Conservation (phyloP, 192 early-diverging fungal species). For the Paraglomus occultum region DNA sequence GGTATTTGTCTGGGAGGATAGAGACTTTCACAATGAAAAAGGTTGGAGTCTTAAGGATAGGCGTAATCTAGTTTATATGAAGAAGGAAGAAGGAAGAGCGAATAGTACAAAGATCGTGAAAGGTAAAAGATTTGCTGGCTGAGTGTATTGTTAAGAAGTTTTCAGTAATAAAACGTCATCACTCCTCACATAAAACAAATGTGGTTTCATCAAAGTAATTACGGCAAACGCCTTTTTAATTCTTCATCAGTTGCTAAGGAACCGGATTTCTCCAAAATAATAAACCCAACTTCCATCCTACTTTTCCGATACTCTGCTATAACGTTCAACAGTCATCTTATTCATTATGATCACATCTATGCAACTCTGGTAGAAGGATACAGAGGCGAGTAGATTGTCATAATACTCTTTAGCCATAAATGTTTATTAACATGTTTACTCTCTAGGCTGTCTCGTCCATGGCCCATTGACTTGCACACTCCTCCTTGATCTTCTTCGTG, state of each 20-base stretch:
- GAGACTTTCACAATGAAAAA: slow-evolving; percentile 56
- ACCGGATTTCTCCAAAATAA: slow-evolving; percentile 58
- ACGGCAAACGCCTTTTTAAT: slow-evolving; percentile 28
- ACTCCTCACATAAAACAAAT: neutral
- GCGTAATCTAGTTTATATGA: slow-evolving; percentile 68
- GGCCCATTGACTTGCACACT: slow-evolving; percentile 79
- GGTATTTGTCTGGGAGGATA: slow-evolving; percentile 70
- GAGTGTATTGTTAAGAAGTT: neutral
- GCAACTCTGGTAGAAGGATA: slow-evolving; percentile 66
- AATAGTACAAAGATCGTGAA: slow-evolving; percentile 36
- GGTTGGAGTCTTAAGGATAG: slow-evolving; percentile 65
- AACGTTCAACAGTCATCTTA: slow-evolving; percentile 86
- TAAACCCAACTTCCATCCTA: slow-evolving; percentile 66
- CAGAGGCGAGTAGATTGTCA: slow-evolving; percentile 43
- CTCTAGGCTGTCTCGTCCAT: slow-evolving; percentile 63
- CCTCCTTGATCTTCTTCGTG: slow-evolving; percentile 64
- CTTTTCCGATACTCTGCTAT: slow-evolving; percentile 88
- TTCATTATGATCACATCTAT: slow-evolving; percentile 82
- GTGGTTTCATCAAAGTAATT: slow-evolving; percentile 32
- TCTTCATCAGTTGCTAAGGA: slow-evolving; percentile 39
- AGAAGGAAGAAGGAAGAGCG: slow-evolving; percentile 28
- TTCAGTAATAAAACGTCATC: neutral
- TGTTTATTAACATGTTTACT: neutral
- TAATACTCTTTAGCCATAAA: neutral
- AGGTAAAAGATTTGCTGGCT: slow-evolving; percentile 23